Percentiles rank a stretch among this genome's conserved stretches.
Evolutionary conservation across 2,329 filamentous ascomycete genomes (phyloP).

Genomic region (Colletotrichum caudatum): DNA sequence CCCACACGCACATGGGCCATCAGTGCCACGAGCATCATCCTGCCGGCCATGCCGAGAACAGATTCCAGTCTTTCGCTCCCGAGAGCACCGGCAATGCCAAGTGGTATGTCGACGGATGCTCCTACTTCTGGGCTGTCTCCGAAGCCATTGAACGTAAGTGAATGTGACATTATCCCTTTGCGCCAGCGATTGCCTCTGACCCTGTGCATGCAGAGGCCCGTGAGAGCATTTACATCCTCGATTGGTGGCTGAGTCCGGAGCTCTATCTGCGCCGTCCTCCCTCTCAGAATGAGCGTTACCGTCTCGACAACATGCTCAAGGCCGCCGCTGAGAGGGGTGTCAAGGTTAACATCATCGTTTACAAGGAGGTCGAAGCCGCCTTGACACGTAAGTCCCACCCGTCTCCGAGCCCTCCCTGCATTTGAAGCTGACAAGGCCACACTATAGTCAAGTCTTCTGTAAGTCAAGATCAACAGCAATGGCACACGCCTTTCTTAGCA

Average conservation of each 20-base stretch:
- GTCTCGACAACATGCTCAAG: slow-evolving; percentile 84
- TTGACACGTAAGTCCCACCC: slow-evolving; percentile 76
- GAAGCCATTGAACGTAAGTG: slow-evolving; percentile 75
- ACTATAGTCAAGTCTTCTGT: slow-evolving; percentile 57
- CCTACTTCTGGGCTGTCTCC: slow-evolving; percentile 88
- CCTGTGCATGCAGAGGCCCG: slow-evolving; percentile 65
- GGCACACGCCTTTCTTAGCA: slow-evolving; percentile 46
- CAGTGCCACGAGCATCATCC: slow-evolving; percentile 57
- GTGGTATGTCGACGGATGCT: slow-evolving; percentile 89
- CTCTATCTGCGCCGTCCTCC: slow-evolving; percentile 88
- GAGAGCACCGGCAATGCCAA: slow-evolving; percentile 80
- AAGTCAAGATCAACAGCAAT: slow-evolving; percentile 62
- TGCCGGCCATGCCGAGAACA: slow-evolving; percentile 60
- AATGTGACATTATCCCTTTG: background rate
- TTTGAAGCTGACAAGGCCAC: slow-evolving; percentile 36
- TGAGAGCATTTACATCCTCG: slow-evolving; percentile 85
- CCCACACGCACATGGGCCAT: slow-evolving; percentile 57
- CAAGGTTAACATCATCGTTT: slow-evolving; percentile 86
- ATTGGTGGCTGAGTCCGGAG: slow-evolving; percentile 93
- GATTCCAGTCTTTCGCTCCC: slow-evolving; percentile 78
- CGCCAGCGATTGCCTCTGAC: slow-evolving; percentile 22
- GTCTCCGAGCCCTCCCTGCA: slow-evolving; percentile 43
- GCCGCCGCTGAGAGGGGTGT: slow-evolving; percentile 88
- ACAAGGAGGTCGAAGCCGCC: slow-evolving; percentile 89
- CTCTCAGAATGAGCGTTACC: slow-evolving; percentile 83